phyloP scores from a whole-genome alignment of 176 grass and related monocot genomes.

The Carex myosuroides region DNA sequence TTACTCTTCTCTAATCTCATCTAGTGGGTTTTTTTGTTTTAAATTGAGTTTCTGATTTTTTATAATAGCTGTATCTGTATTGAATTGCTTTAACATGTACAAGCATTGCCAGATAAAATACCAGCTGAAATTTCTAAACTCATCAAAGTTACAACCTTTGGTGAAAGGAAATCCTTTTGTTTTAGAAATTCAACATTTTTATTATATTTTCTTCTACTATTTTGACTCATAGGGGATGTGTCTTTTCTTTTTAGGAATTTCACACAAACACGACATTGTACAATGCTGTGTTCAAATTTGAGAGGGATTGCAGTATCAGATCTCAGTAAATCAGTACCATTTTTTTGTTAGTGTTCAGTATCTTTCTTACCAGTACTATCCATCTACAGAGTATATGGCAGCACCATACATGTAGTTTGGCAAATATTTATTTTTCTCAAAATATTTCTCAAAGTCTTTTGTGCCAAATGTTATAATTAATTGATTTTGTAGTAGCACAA shows the following conservation, averaged over 20 bases:
- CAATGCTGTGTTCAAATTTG: slow-evolving; percentile 74
- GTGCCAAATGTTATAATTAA: too few species aligned
- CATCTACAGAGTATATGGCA: too few species aligned
- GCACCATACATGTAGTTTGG: too few species aligned
- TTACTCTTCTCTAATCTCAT: background rate
- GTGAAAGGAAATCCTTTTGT: background rate
- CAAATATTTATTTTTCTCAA: too few species aligned
- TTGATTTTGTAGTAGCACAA: too few species aligned
- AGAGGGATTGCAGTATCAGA: background rate
- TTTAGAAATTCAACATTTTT: background rate
- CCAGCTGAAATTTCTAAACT: background rate
- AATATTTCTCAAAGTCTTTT: too few species aligned
- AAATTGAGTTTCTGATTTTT: background rate
- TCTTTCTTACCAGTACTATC: too few species aligned
- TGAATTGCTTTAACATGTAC: background rate
- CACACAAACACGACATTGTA: slow-evolving; percentile 82
- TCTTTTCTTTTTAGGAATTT: slow-evolving; percentile 41
- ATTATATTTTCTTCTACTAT: background rate
- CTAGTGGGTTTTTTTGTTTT: background rate
- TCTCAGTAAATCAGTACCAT: too few species aligned
- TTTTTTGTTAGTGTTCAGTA: too few species aligned
- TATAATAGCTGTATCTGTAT: background rate
- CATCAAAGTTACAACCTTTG: background rate
- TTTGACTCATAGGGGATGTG: background rate
- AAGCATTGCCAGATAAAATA: background rate